Conservation (phyloP, 257 asterid genomes). For the Mentha longifolia region DNA sequence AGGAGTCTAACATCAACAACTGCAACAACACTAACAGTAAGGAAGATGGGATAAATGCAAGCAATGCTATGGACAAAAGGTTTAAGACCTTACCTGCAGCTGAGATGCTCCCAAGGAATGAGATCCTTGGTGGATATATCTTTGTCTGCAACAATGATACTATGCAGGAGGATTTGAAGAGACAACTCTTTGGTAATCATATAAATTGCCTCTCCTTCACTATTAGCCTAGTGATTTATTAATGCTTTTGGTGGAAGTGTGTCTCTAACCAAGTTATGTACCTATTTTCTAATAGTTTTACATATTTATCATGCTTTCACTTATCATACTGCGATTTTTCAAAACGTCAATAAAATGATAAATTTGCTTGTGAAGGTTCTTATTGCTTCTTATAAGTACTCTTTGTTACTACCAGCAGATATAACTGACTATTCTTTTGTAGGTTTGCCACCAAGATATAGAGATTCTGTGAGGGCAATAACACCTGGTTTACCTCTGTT, state of each 20-base stretch:
- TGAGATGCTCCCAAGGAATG: slow-evolving; percentile 91
- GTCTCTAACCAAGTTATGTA: neutral
- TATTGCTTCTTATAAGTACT: neutral
- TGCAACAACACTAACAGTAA: slow-evolving; percentile 44
- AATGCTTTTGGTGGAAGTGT: neutral
- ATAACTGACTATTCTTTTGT: slow-evolving; percentile 30
- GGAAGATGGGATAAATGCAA: slow-evolving; percentile 50
- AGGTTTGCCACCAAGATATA: slow-evolving; percentile 95
- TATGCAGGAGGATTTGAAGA: slow-evolving; percentile 94
- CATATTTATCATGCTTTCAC: neutral
- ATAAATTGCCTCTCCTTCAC: slow-evolving; percentile 14
- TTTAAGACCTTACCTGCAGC: slow-evolving; percentile 95
- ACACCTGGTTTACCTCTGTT: slow-evolving; percentile 95
- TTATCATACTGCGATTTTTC: neutral
- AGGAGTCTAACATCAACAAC: slow-evolving; percentile 51
- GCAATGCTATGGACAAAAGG: slow-evolving; percentile 75
- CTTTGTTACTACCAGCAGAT: neutral
- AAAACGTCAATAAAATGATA: neutral
- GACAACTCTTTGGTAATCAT: slow-evolving; percentile 82
- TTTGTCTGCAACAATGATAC: slow-evolving; percentile 98
- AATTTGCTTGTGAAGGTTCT: neutral
- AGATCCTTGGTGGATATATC: slow-evolving; percentile 94
- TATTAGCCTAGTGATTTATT: neutral
- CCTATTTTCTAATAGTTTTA: neutral
- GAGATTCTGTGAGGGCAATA: slow-evolving; percentile 96